A percentile compares a stretch with the other conserved stretches of the same genome.
Conservation (phyloP, 257 asterid species). For the Nicotiana benthamiana region DNA sequence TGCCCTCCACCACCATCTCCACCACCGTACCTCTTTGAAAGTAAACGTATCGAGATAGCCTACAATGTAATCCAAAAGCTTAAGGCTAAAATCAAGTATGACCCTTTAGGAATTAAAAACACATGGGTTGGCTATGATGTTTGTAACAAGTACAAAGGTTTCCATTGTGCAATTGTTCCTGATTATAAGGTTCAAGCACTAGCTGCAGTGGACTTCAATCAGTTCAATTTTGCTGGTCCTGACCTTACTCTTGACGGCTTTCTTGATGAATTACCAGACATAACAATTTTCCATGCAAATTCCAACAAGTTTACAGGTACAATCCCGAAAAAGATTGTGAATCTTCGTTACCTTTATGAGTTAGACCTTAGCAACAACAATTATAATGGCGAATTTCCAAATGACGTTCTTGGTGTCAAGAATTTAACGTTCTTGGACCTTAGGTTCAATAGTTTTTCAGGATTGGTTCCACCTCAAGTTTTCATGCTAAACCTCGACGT, state of each 20-base stretch:
- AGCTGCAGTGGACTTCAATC: constrained; percentile 46
- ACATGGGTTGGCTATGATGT: constrained; percentile 46
- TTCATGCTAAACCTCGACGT: constrained; percentile 50
- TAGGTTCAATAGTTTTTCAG: constrained; percentile 44
- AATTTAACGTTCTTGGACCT: constrained; percentile 56
- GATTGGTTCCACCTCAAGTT: constrained; percentile 26
- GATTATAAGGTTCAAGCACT: not conserved
- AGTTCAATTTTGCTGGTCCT: constrained; percentile 5
- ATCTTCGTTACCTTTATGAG: constrained; percentile 32
- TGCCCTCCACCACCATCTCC: constrained; percentile 5
- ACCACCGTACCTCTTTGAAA: not conserved
- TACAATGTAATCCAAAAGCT: constrained; percentile 20
- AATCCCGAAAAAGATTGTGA: constrained; percentile 25
- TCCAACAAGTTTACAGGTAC: constrained; percentile 36
- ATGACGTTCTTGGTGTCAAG: constrained; percentile 26
- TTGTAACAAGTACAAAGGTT: constrained; percentile 52
- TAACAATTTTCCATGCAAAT: constrained; percentile 47
- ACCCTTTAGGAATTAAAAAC: not conserved
- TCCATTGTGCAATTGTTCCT: constrained; percentile 25
- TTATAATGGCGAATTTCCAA: constrained; percentile 39
- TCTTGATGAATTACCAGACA: constrained; percentile 27
- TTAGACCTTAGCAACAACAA: constrained; percentile 63
- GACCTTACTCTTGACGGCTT: constrained; percentile 13
- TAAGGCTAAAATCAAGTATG: constrained; percentile 1
- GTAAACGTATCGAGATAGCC: constrained; percentile 11